Conservation (phyloP, 306 rosid species). For the Malus fusca region DNA sequence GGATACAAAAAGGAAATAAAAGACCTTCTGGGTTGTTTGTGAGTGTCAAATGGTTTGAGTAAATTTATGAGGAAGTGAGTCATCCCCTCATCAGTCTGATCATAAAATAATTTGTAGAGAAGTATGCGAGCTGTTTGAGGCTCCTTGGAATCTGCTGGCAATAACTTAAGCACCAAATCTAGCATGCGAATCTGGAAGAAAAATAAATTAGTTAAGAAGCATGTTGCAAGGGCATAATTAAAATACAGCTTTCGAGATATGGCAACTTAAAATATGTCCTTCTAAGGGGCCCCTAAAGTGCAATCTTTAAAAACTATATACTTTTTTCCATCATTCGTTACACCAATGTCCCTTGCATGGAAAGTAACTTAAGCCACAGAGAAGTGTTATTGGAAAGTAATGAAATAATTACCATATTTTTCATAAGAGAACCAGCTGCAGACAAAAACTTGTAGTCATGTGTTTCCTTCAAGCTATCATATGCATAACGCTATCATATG, state of each 20-base stretch:
- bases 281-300: too few relatives aligned
- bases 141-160: conserved; percentile 74
- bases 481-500: conserved; percentile 44
- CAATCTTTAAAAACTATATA: too few relatives aligned
- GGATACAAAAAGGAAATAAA: conserved; percentile 1
- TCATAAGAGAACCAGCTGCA: conserved; percentile 87
- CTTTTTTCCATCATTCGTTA: too few relatives aligned
- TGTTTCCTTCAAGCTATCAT: conserved; percentile 81
- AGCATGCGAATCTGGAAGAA: conserved; percentile 73
- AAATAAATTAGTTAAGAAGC: conserved; percentile 19
- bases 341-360: too few relatives aligned
- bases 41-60: conserved; percentile 67
- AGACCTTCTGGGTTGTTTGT: conserved; percentile 87
- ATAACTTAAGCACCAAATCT: conserved; percentile 68
- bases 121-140: conserved; percentile 88
- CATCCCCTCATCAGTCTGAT: conserved; percentile 95
- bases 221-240: conserved; percentile 1
- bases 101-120: conserved; percentile 89
- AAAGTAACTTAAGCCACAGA: too few relatives aligned
- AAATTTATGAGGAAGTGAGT: conserved; percentile 71
- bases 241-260: background rate
- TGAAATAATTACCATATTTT: conserved; percentile 55
- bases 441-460: conserved; percentile 69
- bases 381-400: too few relatives aligned
- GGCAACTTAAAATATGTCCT: background rate